These are phyloP conservation scores for Ballota nigra DNA, from an alignment of 257 asterid genomes.

Conservation along the genomic window DNA sequence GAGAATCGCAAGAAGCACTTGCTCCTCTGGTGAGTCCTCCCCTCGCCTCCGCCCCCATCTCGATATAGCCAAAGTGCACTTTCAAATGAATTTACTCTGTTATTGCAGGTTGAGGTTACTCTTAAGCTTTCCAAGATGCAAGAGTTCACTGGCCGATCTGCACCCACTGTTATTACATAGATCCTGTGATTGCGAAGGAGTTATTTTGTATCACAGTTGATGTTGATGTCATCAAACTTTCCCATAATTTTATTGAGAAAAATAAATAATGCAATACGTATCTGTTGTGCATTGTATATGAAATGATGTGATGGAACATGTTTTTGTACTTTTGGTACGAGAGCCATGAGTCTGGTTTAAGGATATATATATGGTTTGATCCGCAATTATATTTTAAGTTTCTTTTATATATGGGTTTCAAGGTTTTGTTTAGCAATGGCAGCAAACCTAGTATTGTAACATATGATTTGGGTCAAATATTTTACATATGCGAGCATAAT, in stretches of 20 bases:
- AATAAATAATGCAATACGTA: constrained; percentile 24
- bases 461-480: background rate
- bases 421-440: background rate
- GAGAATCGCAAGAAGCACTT: constrained; percentile 85
- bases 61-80: background rate
- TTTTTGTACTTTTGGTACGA: background rate
- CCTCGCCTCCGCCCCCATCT: background rate
- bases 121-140: constrained; percentile 87
- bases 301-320: background rate
- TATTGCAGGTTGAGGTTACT: constrained; percentile 80
- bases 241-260: constrained; percentile 27
- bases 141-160: constrained; percentile 87
- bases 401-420: background rate
- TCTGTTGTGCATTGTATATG: constrained; percentile 19
- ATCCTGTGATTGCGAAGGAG: constrained; percentile 11
- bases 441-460: background rate
- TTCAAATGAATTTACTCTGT: background rate
- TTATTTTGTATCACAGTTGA: background rate
- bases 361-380: background rate
- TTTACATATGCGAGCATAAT: background rate
- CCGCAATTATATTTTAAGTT: no score
- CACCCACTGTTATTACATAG: constrained; percentile 91
- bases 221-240: constrained; percentile 14
- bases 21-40: constrained; percentile 65
- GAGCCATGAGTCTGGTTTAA: background rate